Evolutionary conservation across 352 stramenopile species (phyloP), one percentile per base, ranked within the genome.

Genomic region (Pythium diclinum): DNA sequence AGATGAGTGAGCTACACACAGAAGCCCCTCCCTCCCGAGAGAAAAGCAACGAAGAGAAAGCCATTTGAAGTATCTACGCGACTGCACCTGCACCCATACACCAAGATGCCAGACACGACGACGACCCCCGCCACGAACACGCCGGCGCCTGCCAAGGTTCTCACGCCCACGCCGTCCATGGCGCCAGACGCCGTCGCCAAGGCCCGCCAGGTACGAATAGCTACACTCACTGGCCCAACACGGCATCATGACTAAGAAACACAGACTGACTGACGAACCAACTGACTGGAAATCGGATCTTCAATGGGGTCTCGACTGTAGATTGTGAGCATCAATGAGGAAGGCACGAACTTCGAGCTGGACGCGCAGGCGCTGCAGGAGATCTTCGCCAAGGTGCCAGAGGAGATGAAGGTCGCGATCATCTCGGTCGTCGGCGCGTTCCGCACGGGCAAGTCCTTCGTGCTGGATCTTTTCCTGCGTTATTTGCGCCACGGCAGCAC

Each of bases 391-490:
- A 74, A 70, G 62, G 77, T 83, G 30, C 96, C 91, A 11, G 80
- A 88, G 48, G 89, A 95, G 59, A 98, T 97, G 87, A 98, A 99
- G 76, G 96, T 99, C 10, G 81, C 94, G 21, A 97, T 99, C 36
- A 88, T 99, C 38, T 98, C 91, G 40, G 97, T 99, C 11, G 97
- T 99, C 1, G 97, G 97, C 46, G 97, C 96, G 7, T 99, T 99
- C 80, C 91, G 97, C 54, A 99, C 97, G 30, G 97, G 97, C 56
- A 99, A 99, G 71, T 98, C 85, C 30, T 99, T 99, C 76, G 83
- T 99, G 34, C 76, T 99, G 40, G 98, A 97, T 69, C 92, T 99
- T 69, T 99, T 99, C 65, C 74, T 99, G 47, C 83, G 95, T 16
- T 99, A 99, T 74, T 71, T 99, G 59, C 88, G 95, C 62, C 81